Base-by-base conservation (phyloP, 1,139 yeast species). In the Suhomyces chickasaworum region DNA sequence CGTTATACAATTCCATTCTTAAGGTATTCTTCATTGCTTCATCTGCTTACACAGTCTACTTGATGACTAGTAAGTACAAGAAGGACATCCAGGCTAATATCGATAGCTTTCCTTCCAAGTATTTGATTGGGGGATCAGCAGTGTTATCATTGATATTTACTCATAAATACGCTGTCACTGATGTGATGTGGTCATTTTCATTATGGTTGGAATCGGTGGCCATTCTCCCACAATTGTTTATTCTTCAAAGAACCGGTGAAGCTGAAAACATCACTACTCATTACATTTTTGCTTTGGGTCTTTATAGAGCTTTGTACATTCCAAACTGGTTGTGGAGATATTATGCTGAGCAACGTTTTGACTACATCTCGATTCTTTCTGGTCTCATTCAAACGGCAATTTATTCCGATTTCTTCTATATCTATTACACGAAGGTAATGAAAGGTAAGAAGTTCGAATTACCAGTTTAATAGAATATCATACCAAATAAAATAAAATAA, bases 251-350 rank as follows among this genome's bases (percentile, higher is more conserved):
- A 56, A 84, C 95, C 2, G 97, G 97, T 13, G 87, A 87, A 60
- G 95, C 97, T 1, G 88, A 87, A 64, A 80, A 87, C 52, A 74
- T 93, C 59, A 93, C 98, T 13, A 80, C 87, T 44, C 97, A 93
- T 66, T 93, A 93, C 66, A 89, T 93, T 53, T 90, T 91, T 66
- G 96, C 98, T 2, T 74, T 93, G 62, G 99, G 99, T 13, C 56
- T 86, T 7, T 93, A 93, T 73, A 78, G 99, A 56, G 88, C 90
- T 0, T 74, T 93, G 47, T 93, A 93, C 66, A 82, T 93, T 56
- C 95, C 96, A 55, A 93, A 91, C 69, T 93, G 99, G 99, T 68
- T 90, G 56, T 91, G 90, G 77, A 82, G 98, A 65, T 89, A 86
- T 69, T 74, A 73, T 53, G 68, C 80, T 15, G 93, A 86, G 56